These are phyloP conservation scores for Talaromyces atroroseus DNA, from an alignment of 2,329 filamentous ascomycete genomes.

Conservation along the genomic window DNA sequence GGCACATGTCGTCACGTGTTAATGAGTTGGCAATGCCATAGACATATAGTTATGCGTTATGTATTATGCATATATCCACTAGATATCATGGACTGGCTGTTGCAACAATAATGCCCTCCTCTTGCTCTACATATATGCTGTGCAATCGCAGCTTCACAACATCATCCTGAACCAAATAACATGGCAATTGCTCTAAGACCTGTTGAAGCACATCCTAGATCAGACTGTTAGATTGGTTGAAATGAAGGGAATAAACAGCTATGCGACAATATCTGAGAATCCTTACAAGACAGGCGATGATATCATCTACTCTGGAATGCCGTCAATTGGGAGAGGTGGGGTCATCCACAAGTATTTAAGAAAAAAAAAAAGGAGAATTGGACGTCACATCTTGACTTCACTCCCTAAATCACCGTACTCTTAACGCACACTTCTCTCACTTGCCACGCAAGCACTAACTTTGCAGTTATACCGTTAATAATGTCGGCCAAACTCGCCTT, in stretches of 20 bases:
- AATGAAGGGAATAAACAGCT: too few species aligned
- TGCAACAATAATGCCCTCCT: too few species aligned
- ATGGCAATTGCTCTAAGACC: too few species aligned
- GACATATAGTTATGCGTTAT: not conserved
- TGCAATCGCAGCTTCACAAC: too few species aligned
- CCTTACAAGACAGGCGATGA: not conserved
- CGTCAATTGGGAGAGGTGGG: conserved; percentile 5
- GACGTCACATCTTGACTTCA: not conserved
- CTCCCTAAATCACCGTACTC: not conserved
- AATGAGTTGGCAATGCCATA: not conserved
- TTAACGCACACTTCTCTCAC: not conserved
- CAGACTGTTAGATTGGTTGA: too few species aligned
- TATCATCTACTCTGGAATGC: conserved; percentile 6
- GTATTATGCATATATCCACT: not conserved
- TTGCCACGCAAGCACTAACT: not conserved
- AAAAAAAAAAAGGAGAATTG: not conserved
- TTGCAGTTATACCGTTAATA: not conserved
- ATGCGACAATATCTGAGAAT: too few species aligned
- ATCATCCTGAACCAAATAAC: too few species aligned
- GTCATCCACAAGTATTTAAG: not conserved
- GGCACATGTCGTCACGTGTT: not conserved
- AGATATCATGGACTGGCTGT: too few species aligned
- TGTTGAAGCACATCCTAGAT: too few species aligned
- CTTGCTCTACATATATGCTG: too few species aligned
- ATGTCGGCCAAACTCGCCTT: conserved; percentile 40